Percentiles rank a stretch among this genome's conserved stretches.
phyloP scores from a whole-genome alignment of 441 rosid genomes.

The Viola pubescens region DNA sequence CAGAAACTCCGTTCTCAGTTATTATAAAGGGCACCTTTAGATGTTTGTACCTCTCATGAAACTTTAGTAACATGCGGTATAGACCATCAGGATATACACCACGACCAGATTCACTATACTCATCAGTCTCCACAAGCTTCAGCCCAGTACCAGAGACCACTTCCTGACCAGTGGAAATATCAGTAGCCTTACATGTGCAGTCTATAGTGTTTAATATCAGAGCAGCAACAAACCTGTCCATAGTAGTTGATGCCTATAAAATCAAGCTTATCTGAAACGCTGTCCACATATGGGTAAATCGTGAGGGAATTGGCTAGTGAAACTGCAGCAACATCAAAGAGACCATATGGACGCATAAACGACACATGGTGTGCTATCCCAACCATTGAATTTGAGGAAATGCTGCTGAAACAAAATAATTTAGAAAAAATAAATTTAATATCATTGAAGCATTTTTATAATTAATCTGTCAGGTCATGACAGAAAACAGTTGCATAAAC shows the following conservation, averaged over 20 bases:
- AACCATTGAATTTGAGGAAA: slow-evolving; percentile 41
- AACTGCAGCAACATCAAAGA: slow-evolving; percentile 85
- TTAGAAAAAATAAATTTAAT: not conserved
- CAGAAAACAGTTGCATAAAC: not conserved
- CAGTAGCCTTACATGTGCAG: slow-evolving; percentile 5
- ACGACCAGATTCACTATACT: slow-evolving; percentile 96
- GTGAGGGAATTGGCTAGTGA: slow-evolving; percentile 69
- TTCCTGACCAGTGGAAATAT: slow-evolving; percentile 47
- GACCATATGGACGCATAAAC: slow-evolving; percentile 82
- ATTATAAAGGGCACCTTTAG: slow-evolving; percentile 70
- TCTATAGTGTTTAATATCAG: slow-evolving; percentile 6
- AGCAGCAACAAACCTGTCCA: slow-evolving; percentile 59
- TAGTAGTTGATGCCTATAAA: slow-evolving; percentile 91
- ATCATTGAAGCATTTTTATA: not conserved
- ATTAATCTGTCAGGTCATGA: not conserved
- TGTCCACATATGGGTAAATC: slow-evolving; percentile 64
- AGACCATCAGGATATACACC: slow-evolving; percentile 95
- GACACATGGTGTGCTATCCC: slow-evolving; percentile 94
- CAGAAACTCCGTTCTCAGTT: slow-evolving; percentile 85
- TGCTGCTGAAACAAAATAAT: slow-evolving; percentile 27
- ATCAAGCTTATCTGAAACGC: slow-evolving; percentile 64
- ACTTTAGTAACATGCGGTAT: slow-evolving; percentile 60
- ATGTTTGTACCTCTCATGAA: slow-evolving; percentile 79
- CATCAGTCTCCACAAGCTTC: slow-evolving; percentile 85
- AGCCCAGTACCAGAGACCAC: slow-evolving; percentile 69